Evolutionary conservation across 306 rosid genomes (phyloP).

Genomic region (Betula pendula): DNA sequence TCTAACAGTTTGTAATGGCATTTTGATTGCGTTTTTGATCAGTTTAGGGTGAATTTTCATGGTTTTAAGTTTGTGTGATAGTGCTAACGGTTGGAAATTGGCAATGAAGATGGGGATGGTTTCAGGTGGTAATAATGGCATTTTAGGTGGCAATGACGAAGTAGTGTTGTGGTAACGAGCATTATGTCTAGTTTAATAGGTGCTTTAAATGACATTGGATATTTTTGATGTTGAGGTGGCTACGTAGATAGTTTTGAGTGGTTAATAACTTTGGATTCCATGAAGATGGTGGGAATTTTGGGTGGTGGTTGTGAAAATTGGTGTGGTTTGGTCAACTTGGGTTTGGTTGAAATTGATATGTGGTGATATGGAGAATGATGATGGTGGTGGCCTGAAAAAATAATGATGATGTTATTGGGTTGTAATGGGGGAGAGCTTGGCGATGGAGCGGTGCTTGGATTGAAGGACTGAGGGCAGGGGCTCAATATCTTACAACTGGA

Average conservation of each 20-base stretch:
- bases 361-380: not conserved
- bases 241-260: not conserved
- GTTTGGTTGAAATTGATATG: not conserved
- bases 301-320: not conserved
- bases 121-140: not conserved
- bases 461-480: not conserved
- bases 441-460: not conserved
- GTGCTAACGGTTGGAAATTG: not conserved
- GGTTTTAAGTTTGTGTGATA: not conserved
- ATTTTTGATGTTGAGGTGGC: not conserved
- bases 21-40: not conserved
- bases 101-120: not conserved
- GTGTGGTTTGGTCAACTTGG: not conserved
- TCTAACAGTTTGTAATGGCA: not conserved
- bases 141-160: too few species aligned
- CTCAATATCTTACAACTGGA: not conserved
- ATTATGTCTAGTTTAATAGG: too few species aligned
- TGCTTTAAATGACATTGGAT: not conserved
- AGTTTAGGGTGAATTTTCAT: not conserved
- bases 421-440: not conserved
- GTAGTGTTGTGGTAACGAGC: too few species aligned
- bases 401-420: not conserved
- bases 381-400: not conserved
- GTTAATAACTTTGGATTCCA: not conserved
- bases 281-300: not conserved